A percentile compares a stretch with the other conserved stretches of the same genome.
Evolutionary conservation across 257 asterid genomes (phyloP).

Genomic region (Solanum habrochaites): DNA sequence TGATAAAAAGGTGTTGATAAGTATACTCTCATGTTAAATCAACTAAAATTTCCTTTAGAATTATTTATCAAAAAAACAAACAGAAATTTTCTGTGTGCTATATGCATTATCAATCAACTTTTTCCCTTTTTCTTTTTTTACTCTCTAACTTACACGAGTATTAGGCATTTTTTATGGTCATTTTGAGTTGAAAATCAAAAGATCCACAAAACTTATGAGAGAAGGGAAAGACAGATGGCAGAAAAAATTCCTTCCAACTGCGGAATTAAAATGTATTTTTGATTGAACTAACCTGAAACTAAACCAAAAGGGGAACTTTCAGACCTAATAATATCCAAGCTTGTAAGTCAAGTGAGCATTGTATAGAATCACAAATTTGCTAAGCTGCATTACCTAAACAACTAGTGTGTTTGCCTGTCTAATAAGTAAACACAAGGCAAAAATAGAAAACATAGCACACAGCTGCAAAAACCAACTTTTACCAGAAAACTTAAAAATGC

Average conservation of each 20-base stretch:
- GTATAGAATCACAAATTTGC: background rate
- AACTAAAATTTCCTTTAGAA: background rate
- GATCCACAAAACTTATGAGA: background rate
- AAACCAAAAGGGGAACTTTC: background rate
- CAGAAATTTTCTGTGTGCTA: too few species aligned
- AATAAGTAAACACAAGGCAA: background rate
- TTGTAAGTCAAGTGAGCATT: background rate
- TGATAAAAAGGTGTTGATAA: background rate
- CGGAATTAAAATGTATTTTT: background rate
- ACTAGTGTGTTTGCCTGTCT: background rate
- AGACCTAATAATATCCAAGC: background rate
- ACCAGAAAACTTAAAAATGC: background rate
- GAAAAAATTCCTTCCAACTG: too few species aligned
- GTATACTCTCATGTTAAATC: background rate
- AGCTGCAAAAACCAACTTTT: background rate
- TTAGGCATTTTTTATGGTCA: background rate
- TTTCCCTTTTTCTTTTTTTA: too few species aligned
- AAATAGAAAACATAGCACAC: background rate
- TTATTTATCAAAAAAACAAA: too few species aligned
- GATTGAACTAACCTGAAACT: background rate
- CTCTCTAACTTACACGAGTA: too few species aligned
- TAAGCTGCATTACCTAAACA: background rate
- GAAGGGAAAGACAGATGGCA: too few species aligned
- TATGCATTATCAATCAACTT: too few species aligned
- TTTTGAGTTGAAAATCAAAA: background rate